A percentile compares a stretch with the other conserved stretches of the same genome.
Evolutionary conservation across 805 yeast species (phyloP).

Genomic region (Yarrowia sp.): DNA sequence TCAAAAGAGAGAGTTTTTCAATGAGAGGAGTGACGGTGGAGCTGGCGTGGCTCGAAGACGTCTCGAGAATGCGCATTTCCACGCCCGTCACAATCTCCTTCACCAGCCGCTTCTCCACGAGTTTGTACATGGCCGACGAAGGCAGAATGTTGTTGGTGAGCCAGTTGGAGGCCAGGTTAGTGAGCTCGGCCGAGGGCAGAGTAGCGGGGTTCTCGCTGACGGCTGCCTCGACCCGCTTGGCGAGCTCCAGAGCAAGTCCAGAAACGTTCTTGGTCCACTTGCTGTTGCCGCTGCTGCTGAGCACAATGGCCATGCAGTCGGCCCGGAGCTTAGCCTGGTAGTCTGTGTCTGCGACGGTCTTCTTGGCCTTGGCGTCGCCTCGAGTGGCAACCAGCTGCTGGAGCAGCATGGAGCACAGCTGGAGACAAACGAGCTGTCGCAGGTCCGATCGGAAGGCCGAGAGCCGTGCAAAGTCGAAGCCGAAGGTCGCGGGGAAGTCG

Average conservation of each 20-base stretch:
- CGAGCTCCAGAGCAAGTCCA: slow-evolving; percentile 66
- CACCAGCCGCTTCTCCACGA: slow-evolving; percentile 59
- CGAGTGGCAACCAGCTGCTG: slow-evolving; percentile 54
- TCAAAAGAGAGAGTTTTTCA: slow-evolving; percentile 52
- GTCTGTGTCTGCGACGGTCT: slow-evolving; percentile 38
- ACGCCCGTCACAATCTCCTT: slow-evolving; percentile 27
- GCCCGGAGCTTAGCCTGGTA: slow-evolving; percentile 54
- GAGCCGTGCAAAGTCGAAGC: slow-evolving; percentile 80
- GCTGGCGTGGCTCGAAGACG: slow-evolving; percentile 25
- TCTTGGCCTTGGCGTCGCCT: slow-evolving; percentile 38
- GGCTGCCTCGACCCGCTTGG: slow-evolving; percentile 39
- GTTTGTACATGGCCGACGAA: slow-evolving; percentile 66
- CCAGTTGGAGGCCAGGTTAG: slow-evolving; percentile 73
- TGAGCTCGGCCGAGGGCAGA: slow-evolving; percentile 44
- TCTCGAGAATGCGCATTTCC: not conserved
- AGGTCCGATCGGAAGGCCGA: slow-evolving; percentile 79
- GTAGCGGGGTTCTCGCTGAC: slow-evolving; percentile 25
- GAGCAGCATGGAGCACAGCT: slow-evolving; percentile 68
- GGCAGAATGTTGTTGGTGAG: slow-evolving; percentile 84
- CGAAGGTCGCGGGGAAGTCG: slow-evolving; percentile 78
- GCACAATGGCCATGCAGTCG: slow-evolving; percentile 73
- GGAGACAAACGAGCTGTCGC: slow-evolving; percentile 76
- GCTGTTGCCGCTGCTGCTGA: slow-evolving; percentile 81
- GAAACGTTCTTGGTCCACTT: slow-evolving; percentile 86
- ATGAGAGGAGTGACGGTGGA: slow-evolving; percentile 30